phyloP scores from a whole-genome alignment of 2,329 filamentous ascomycete species.

The Calonectria pauciramosa region DNA sequence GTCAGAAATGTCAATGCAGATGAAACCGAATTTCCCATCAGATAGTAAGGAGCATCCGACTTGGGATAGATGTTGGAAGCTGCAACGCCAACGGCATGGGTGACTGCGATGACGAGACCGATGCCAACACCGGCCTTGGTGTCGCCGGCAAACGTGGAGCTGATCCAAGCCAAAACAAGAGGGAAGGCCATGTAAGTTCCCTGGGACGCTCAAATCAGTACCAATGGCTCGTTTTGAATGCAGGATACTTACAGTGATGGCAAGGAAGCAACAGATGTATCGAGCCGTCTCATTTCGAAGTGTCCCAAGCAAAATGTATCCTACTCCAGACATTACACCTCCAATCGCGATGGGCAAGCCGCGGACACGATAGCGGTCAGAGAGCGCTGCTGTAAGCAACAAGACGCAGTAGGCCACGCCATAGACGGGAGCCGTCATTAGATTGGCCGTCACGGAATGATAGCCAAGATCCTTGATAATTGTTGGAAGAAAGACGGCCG shows the following conservation, averaged over 20 bases:
- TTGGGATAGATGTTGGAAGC: slow-evolving; percentile 35
- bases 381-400: slow-evolving; percentile 22
- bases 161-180: slow-evolving; percentile 36
- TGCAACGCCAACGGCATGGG: slow-evolving; percentile 31
- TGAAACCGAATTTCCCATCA: slow-evolving; percentile 33
- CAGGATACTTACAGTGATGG: slow-evolving; percentile 17
- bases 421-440: slow-evolving; percentile 33
- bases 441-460: slow-evolving; percentile 31
- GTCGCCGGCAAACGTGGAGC: slow-evolving; percentile 34
- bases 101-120: slow-evolving; percentile 34
- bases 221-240: neutral
- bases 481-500: slow-evolving; percentile 32
- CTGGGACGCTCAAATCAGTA: neutral
- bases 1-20: slow-evolving; percentile 27
- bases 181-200: slow-evolving; percentile 36
- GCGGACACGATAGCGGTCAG: slow-evolving; percentile 23
- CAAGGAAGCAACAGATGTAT: slow-evolving; percentile 29
- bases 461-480: slow-evolving; percentile 34
- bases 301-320: slow-evolving; percentile 29
- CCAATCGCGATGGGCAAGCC: slow-evolving; percentile 27
- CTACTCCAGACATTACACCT: slow-evolving; percentile 25
- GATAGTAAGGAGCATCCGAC: slow-evolving; percentile 29
- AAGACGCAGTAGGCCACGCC: slow-evolving; percentile 24
- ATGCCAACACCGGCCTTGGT: slow-evolving; percentile 36
- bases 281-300: slow-evolving; percentile 21